These are phyloP conservation scores for Leccinum angustisporum DNA, from an alignment of 1,284 basidiomycete genomes.

Conservation along the genomic window DNA sequence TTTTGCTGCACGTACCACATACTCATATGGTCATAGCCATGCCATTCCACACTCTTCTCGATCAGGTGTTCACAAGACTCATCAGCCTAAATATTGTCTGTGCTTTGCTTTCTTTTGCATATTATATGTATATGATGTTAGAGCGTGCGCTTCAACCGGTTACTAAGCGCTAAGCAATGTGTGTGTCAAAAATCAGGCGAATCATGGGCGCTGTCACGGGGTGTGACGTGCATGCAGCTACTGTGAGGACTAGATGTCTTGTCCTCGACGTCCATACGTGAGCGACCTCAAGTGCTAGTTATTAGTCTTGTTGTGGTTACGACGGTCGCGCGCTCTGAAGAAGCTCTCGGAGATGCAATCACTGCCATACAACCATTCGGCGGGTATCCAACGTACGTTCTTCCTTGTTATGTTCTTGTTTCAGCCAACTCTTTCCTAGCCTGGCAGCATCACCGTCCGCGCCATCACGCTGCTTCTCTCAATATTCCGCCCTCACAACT, in stretches of 20 bases:
- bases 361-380: slow-evolving; percentile 27
- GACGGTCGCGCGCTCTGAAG: not conserved
- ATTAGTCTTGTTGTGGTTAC: not conserved
- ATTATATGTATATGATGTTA: slow-evolving; percentile 41
- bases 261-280: not conserved
- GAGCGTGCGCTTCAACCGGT: slow-evolving; percentile 16
- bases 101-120: slow-evolving; percentile 34
- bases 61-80: slow-evolving; percentile 28
- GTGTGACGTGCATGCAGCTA: not conserved
- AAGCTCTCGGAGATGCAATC: not conserved
- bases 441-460: slow-evolving; percentile 15
- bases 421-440: slow-evolving; percentile 14
- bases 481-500: slow-evolving; percentile 17
- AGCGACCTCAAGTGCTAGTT: not conserved
- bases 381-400: slow-evolving; percentile 12
- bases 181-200: slow-evolving; percentile 12
- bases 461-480: slow-evolving; percentile 24
- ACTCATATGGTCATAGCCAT: slow-evolving; percentile 28
- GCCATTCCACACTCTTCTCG: slow-evolving; percentile 25
- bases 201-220: slow-evolving; percentile 23
- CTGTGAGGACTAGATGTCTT: not conserved
- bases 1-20: slow-evolving; percentile 34
- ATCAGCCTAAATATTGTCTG: slow-evolving; percentile 36
- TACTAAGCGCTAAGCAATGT: not conserved
- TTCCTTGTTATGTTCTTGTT: not conserved